Percentiles rank a stretch among this genome's conserved stretches.
Conservation (phyloP, 108 stramenopile genomes). For the Cyclostephanos invisitatus region DNA sequence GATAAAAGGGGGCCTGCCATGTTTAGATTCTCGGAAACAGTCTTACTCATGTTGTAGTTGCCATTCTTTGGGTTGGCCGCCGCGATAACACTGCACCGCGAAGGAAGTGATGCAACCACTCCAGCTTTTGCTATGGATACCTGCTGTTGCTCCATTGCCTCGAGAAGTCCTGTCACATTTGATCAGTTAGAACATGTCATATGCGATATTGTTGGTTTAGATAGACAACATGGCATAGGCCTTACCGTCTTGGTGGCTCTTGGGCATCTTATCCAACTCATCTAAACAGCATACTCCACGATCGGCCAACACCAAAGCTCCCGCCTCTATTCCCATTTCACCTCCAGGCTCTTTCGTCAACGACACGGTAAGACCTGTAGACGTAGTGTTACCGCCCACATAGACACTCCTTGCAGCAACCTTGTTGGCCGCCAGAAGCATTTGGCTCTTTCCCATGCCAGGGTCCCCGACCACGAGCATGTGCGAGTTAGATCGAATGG, state of each 20-base stretch:
- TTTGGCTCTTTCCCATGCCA: conserved; percentile 95
- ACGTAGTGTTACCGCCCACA: conserved; percentile 96
- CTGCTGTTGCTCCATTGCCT: conserved; percentile 99
- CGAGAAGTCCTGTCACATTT: conserved; percentile 69
- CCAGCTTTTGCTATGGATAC: conserved; percentile 98
- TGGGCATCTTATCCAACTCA: conserved; percentile 97
- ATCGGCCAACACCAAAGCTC: conserved; percentile 95
- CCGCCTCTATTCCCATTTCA: conserved; percentile 93
- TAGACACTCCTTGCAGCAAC: conserved; percentile 95
- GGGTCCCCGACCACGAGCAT: conserved; percentile 86
- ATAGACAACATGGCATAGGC: not conserved
- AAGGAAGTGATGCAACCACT: conserved; percentile 87
- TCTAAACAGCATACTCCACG: conserved; percentile 98
- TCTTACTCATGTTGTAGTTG: conserved; percentile 90
- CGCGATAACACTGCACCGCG: conserved; percentile 93
- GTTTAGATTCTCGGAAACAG: conserved; percentile 92
- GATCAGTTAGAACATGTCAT: not conserved
- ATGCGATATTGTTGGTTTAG: not conserved
- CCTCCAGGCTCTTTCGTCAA: conserved; percentile 90
- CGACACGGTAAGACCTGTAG: conserved; percentile 91
- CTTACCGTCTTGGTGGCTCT: conserved; percentile 80
- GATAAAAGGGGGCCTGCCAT: conserved; percentile 95
- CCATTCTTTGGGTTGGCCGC: conserved; percentile 98
- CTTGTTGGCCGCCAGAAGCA: conserved; percentile 90
- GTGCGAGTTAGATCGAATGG: conserved; percentile 78